Evolutionary conservation across 2,329 filamentous ascomycete species (phyloP).

Genomic region (Verticillium longisporum): DNA sequence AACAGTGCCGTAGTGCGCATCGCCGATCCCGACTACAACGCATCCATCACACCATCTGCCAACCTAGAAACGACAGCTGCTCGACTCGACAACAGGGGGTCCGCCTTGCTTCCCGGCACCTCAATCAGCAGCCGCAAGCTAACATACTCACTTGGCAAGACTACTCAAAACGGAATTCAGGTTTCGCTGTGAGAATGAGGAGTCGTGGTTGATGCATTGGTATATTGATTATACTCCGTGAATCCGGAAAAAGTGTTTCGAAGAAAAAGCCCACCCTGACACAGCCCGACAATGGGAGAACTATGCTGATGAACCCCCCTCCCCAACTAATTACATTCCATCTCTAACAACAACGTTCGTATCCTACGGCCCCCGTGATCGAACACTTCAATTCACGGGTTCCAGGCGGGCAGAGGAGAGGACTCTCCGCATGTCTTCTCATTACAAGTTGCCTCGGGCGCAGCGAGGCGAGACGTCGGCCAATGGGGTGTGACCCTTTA

Average conservation of each 20-base stretch:
- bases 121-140: too few relatives aligned
- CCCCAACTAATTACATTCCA: background rate
- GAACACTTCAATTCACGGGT: background rate
- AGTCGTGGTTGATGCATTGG: background rate
- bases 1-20: background rate
- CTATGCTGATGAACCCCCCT: background rate
- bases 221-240: background rate
- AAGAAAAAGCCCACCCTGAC: background rate
- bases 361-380: background rate
- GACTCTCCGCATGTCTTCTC: too few relatives aligned
- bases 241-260: background rate
- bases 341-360: background rate
- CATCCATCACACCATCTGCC: background rate
- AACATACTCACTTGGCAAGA: too few relatives aligned
- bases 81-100: background rate
- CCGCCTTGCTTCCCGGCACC: too few relatives aligned
- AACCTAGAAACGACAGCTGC: background rate
- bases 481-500: slow-evolving; percentile 18
- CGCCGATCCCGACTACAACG: background rate
- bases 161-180: too few relatives aligned
- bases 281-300: background rate
- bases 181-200: too few relatives aligned
- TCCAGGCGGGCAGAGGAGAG: background rate
- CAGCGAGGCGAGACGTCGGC: too few relatives aligned
- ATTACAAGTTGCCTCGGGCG: too few relatives aligned